phyloP scores from a whole-genome alignment of 2,329 filamentous ascomycete species.

The Alternaria novae-zelandiae region DNA sequence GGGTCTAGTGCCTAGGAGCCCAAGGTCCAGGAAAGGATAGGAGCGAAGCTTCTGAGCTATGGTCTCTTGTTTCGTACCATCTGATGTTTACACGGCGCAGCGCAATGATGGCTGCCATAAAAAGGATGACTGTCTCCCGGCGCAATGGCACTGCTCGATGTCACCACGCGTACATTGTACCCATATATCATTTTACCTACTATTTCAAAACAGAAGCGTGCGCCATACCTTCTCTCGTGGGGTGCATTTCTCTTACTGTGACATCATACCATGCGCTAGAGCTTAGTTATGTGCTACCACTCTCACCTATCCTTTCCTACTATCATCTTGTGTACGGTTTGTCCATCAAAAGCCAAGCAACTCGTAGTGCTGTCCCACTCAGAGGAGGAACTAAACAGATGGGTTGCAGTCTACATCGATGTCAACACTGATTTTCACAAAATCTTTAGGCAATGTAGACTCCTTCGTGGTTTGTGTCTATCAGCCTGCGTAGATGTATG shows the following conservation, averaged over 20 bases:
- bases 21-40: slow-evolving; percentile 21
- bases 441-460: not conserved
- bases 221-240: not conserved
- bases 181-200: not conserved
- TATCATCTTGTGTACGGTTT: not conserved
- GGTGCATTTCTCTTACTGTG: not conserved
- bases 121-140: not conserved
- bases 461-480: not conserved
- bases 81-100: not conserved
- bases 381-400: not conserved
- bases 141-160: not conserved
- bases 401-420: not conserved
- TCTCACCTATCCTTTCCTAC: not conserved
- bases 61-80: not conserved
- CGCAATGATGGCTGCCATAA: not conserved
- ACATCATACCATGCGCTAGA: not conserved
- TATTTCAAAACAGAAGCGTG: not conserved
- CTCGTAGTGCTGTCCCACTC: not conserved
- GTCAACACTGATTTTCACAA: not conserved
- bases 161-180: not conserved
- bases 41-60: not conserved
- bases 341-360: not conserved
- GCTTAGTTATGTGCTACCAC: not conserved
- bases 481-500: not conserved
- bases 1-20: slow-evolving; percentile 57